Evolutionary conservation across 2,329 filamentous ascomycete species (phyloP), one percentile per base, ranked within the genome.

Genomic region (Cladobotryum protrusum): DNA sequence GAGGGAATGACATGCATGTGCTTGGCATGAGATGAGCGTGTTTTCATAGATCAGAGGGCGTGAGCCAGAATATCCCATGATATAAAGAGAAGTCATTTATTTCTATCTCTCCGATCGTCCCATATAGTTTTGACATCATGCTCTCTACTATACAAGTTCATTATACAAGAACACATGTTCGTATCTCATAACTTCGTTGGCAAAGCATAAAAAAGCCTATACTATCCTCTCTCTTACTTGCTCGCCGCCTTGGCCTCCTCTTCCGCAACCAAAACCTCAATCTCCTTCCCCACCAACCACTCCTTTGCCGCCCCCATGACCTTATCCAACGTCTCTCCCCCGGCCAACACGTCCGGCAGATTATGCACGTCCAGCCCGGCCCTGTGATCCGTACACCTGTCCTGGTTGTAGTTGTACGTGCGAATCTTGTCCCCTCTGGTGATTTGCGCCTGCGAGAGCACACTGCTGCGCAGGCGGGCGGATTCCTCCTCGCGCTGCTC

Each of bases 371-470:
- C 91, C 36, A 87, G 66, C 0, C 87, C 89, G 59, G 86, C 89
- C 37, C 91, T 77, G 68, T 96, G 91, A 62, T 96, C 91, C 2
- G 91, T 95, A 57, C 93, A 91, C 40, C 91, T 77, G 67, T 90
- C 78, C 63, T 82, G 79, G 55, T 72, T 74, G 67, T 81, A 83
- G 66, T 96, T 96, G 68, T 96, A 96, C 0, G 91, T 96, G 53
- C 91, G 77, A 52, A 99, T 86, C 73, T 99, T 99, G 72, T 97
- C 90, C 43, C 89, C 89, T 39, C 93, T 79, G 5, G 91, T 93
- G 72, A 93, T 91, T 61, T 86, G 86, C 50, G 90, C 83, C 57
- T 84, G 81, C 34, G 87, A 83, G 55, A 95, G 79, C 3, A 90
- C 89, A 56, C 85, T 89, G 63, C 90, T 81, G 49, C 91, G 77